Base-by-base conservation (phyloP, 2,329 filamentous ascomycete species). In the Aspergillaceae sp. region DNA sequence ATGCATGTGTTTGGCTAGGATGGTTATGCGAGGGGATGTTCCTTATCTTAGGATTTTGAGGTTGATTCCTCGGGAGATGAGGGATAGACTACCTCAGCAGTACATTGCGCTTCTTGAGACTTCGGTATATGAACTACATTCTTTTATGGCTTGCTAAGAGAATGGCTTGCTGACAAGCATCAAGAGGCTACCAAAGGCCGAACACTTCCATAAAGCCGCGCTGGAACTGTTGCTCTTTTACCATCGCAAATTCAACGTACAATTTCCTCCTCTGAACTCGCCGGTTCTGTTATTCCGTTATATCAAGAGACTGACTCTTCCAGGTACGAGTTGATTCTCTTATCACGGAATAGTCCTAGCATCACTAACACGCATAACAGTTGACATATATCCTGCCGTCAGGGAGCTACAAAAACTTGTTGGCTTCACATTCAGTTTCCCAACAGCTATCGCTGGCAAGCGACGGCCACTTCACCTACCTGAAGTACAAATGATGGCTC, bases 241-340 rank as follows among this genome's bases (percentile, higher is more conserved):
- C 58, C 70, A 78, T 51, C 63, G 73, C 43, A 82, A 87, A 46
- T 87, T 87, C 58, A 79, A 77, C 9, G 76, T 96, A 62, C 56
- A 67, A 0, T 82, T 92, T 50, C 89, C 91, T 1, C 70, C 82
- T 1, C 64, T 96, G 9, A 94, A 94, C 55, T 69, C 77, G 29
- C 75, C 82, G 1, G 70, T 86, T 3, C 65, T 91, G 7, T 66
- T 91, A 4, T 80, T 86, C 49, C 76, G 82, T 35, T 85, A 84
- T 57, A 74, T 89, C 29, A 81, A 78, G 57, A 76, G 83, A 36
- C 74, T 97, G 10, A 80, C 82, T 3, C 70, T 97, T 38, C 91
- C 92, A 45, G 69, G 84, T 87, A 72, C 50, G 77, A 62, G 27
- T 2, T 27, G 28, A 19, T n/a, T 4, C 41, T 11, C 30, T 19